Evolutionary conservation across 2,329 filamentous ascomycete genomes (phyloP).

Genomic region (Phyllosticta paracitricarpa): DNA sequence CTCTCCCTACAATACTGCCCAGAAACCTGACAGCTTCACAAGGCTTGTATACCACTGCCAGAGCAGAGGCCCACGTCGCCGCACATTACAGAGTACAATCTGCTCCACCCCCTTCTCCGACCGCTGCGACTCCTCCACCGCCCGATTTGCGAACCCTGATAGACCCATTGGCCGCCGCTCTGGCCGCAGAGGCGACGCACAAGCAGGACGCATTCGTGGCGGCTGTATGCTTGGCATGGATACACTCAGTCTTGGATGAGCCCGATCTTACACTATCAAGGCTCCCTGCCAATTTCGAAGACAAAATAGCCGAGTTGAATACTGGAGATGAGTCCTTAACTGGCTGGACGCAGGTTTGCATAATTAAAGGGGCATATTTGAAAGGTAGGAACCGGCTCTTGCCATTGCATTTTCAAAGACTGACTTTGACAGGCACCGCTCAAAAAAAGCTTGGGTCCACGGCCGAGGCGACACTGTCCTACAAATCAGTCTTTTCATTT

Average conservation of each 20-base stretch:
- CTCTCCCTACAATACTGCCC: constrained; percentile 10
- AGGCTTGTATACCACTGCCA: constrained; percentile 39
- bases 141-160: constrained; percentile 11
- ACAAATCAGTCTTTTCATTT: constrained; percentile 55
- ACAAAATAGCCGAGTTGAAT: constrained; percentile 15
- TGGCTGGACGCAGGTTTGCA: constrained; percentile 75
- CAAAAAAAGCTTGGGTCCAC: constrained; percentile 33
- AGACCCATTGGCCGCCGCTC: constrained; percentile 1
- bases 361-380: constrained; percentile 68
- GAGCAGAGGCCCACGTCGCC: constrained; percentile 38
- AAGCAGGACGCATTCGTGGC: constrained; percentile 62
- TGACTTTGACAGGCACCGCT: constrained; percentile 30
- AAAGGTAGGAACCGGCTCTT: constrained; percentile 47
- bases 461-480: constrained; percentile 55
- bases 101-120: constrained; percentile 32
- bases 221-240: constrained; percentile 71
- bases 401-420: not conserved
- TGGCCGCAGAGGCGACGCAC: constrained; percentile 28
- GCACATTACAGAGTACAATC: constrained; percentile 28
- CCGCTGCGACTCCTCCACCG: constrained; percentile 15
- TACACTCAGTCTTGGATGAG: constrained; percentile 69
- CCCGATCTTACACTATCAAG: constrained; percentile 50
- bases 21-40: not conserved
- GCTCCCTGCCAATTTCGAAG: constrained; percentile 53
- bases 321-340: constrained; percentile 36